Conservation (phyloP, 352 stramenopile genomes). For the Thalassiosira exigua region DNA sequence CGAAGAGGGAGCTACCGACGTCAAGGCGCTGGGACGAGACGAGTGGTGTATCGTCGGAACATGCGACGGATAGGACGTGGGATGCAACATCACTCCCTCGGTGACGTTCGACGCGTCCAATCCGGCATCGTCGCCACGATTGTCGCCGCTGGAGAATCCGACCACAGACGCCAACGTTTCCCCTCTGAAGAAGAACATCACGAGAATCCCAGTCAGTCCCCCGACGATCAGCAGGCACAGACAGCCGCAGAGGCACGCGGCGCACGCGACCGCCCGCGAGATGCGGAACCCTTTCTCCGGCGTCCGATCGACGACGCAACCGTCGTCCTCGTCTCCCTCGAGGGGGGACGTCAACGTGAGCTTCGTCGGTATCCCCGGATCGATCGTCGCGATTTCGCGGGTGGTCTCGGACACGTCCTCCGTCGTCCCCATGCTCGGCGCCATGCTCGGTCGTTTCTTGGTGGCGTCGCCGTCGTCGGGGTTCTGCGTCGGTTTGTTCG, state of each 20-base stretch:
- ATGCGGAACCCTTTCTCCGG: neutral
- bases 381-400: neutral
- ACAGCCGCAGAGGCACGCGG: conserved; percentile 18
- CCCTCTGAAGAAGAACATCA: neutral
- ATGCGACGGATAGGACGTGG: neutral
- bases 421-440: too few species aligned
- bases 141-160: conserved; percentile 7
- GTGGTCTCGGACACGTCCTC: neutral
- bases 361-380: neutral
- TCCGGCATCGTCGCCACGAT: neutral
- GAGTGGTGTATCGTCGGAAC: neutral
- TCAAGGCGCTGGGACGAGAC: neutral
- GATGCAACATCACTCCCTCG: neutral
- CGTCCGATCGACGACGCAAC: neutral
- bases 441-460: neutral
- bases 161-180: too few species aligned
- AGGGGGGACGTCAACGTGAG: neutral
- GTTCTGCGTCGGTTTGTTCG: neutral
- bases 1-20: neutral
- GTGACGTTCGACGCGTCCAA: neutral
- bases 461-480: neutral
- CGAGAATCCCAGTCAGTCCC: conserved; percentile 3
- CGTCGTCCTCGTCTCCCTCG: conserved; percentile 4
- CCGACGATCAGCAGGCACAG: conserved; percentile 1
- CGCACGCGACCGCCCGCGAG: neutral